These are phyloP conservation scores for Isoetes taiwanensis DNA, from an alignment of 75 land plant species.

Conservation along the genomic window DNA sequence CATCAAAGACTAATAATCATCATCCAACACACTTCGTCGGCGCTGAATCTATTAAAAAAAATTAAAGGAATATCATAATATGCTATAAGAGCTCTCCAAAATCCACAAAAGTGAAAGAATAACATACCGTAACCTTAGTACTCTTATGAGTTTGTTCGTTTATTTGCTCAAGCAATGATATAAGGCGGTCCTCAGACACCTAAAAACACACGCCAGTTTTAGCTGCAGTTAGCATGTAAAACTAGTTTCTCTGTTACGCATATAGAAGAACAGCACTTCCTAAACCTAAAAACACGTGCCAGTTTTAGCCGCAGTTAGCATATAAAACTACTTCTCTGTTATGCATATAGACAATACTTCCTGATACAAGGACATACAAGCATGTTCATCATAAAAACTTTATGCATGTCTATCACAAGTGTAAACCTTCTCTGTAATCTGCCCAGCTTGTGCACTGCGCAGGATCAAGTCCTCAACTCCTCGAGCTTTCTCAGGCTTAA, in stretches of 20 bases:
- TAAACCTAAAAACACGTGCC: no score
- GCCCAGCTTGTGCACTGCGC: constrained; percentile 72
- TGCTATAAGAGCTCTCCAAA: constrained; percentile 4
- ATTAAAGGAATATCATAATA: neutral
- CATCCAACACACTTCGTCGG: constrained; percentile 79
- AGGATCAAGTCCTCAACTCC: constrained; percentile 89
- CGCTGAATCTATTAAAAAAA: constrained; percentile 63
- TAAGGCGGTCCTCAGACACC: constrained; percentile 92
- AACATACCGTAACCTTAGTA: constrained; percentile 97
- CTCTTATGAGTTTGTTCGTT: constrained; percentile 84
- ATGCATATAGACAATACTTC: no score
- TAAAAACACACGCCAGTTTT: constrained; percentile 12
- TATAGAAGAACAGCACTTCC: no score
- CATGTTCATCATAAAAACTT: no score
- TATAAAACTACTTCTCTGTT: no score
- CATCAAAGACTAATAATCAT: constrained; percentile 54
- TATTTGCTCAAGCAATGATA: constrained; percentile 82
- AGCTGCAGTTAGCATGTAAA: no score
- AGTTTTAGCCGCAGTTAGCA: no score
- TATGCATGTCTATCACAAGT: no score
- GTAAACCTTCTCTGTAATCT: constrained; percentile 94
- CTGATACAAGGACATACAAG: no score
- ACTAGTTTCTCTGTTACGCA: no score
- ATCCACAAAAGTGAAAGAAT: no score
- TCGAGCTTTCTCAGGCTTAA: constrained; percentile 93